Percentiles rank a stretch among this genome's conserved stretches.
Conservation (phyloP, 176 grass and related monocot species). For the Bonia amplexicaulis region DNA sequence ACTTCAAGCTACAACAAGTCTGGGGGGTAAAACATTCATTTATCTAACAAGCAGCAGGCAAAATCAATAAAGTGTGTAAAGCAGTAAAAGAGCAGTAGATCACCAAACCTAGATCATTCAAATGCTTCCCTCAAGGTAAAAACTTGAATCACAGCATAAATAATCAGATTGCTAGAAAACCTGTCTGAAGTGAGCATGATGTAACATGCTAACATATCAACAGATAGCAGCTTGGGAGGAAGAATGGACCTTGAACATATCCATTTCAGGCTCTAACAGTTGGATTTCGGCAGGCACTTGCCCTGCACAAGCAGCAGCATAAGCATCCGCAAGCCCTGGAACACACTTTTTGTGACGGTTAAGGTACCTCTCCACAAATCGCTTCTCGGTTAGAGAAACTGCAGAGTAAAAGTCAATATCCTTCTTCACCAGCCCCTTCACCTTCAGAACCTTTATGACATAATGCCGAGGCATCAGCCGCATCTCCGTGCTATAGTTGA, state of each 20-base stretch:
- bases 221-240: neutral
- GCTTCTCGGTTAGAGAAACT: rapidly evolving
- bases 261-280: neutral
- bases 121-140: neutral
- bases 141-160: neutral
- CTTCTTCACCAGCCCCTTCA: constrained; percentile 17
- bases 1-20: too few species aligned
- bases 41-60: too few species aligned
- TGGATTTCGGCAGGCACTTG: neutral
- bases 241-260: neutral
- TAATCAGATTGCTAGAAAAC: neutral
- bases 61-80: neutral
- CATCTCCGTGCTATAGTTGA: constrained; percentile 28
- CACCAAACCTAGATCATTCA: neutral
- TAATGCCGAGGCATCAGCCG: constrained; percentile 39
- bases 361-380: constrained; percentile 16
- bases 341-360: neutral
- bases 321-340: constrained; percentile 18
- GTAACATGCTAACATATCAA: neutral
- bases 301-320: constrained; percentile 14
- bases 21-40: too few species aligned
- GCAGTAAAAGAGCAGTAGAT: neutral
- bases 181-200: neutral
- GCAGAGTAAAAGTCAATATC: neutral
- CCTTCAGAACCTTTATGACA: constrained; percentile 34